Evolutionary conservation across 768 basidiomycete genomes (phyloP).

Genomic region (Hericium erinaceus): DNA sequence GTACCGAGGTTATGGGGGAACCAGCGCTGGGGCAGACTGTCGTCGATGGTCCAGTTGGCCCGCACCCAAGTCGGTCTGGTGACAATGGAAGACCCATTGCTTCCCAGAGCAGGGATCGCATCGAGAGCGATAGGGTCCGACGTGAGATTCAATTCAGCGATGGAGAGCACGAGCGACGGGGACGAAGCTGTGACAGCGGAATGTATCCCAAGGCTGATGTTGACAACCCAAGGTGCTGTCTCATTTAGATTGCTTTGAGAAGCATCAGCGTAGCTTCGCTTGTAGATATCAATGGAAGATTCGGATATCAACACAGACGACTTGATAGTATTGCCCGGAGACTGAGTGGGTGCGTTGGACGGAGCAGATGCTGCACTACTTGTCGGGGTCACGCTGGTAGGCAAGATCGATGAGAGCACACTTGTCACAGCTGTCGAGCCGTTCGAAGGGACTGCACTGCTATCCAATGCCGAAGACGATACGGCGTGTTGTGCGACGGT

Average conservation of each 20-base stretch:
- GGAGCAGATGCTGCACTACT: background rate
- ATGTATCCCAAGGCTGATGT: constrained; percentile 41
- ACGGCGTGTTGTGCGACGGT: too few relatives aligned
- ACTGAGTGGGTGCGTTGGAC: background rate
- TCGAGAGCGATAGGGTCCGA: constrained; percentile 25
- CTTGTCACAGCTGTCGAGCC: too few relatives aligned
- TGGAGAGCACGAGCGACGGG: constrained; percentile 32
- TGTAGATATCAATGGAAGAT: constrained; percentile 45
- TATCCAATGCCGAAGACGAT: too few relatives aligned
- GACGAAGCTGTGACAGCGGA: constrained; percentile 27
- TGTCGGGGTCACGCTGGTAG: too few relatives aligned
- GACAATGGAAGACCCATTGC: background rate
- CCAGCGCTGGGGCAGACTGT: constrained; percentile 40
- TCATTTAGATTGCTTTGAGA: constrained; percentile 27
- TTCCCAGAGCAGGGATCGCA: constrained; percentile 18
- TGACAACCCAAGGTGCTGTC: constrained; percentile 45
- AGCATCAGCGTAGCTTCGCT: constrained; percentile 37
- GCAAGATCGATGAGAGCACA: too few relatives aligned
- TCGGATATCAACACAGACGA: constrained; percentile 23
- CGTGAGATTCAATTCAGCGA: constrained; percentile 37
- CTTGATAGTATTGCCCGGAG: background rate
- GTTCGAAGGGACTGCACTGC: too few relatives aligned
- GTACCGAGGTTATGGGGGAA: constrained; percentile 46
- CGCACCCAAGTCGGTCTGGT: constrained; percentile 30
- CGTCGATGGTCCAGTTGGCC: constrained; percentile 36